Base-by-base conservation (phyloP, 495 filamentous ascomycete genomes). In the Penicillium simplicissimum region DNA sequence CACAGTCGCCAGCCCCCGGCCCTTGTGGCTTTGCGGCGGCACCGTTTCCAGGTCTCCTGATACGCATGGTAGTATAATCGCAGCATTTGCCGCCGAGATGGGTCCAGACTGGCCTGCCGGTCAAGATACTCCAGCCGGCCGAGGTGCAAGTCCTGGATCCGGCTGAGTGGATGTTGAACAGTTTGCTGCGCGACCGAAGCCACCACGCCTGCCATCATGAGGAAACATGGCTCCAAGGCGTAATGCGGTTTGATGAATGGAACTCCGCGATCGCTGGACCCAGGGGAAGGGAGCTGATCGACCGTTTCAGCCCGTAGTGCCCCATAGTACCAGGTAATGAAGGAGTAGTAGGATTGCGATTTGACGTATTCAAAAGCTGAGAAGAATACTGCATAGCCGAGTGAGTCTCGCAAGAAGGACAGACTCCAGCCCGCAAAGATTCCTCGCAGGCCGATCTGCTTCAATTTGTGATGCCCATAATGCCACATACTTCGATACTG, bases 331-430 rank as follows among this genome's bases (percentile, higher is more conserved):
- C 84, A 85, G 21, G 85, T 86, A 35, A 96, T 79, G 68, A 92
- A 97, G 15, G 76, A 81, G 73, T 95, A 95, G 75, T 93, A 96
- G 10, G 80, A 81, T 71, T 96, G 93, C 9, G 88, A 87, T 71
- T 97, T 96, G 65, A 96, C 76, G 54, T 86, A 93, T 74, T 97
- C 93, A 65, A 97, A 97, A 1, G 84, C 84, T 35, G 86, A 84
- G 74, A 97, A 97, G 78, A 96, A 97, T 15, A 91, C 73, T 9
- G 87, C 93, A 66, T 87, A 89, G 1, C 93, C 93, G 31, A 95
- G 76, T 15, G 90, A 85, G 70, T 97, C 93, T 66, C 93, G 93
- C 28, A 92, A 17, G 49, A 96, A 87, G 0, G 87, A 90, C 8
- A 97, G 75, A 14, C 84, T 78, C 85, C 86, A 96, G 19, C 93